Evolutionary conservation across 2,329 filamentous ascomycete genomes (phyloP).

Genomic region (Diaporthe sp.): DNA sequence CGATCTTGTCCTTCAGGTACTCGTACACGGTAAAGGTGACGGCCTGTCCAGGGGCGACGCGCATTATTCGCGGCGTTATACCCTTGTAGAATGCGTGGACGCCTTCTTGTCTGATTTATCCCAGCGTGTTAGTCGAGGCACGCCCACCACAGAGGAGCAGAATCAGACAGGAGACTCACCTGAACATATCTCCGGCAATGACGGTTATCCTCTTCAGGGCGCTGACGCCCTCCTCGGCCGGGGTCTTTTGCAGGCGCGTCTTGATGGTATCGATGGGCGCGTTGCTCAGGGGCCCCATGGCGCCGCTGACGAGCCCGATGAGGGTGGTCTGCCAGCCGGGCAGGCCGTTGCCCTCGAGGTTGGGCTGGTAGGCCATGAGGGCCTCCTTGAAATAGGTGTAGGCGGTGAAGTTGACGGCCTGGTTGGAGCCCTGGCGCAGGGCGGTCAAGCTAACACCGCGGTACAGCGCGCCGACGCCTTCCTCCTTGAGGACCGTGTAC

Average conservation of each 20-base stretch:
- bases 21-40: constrained; percentile 84
- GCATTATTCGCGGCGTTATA: constrained; percentile 97
- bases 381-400: constrained; percentile 92
- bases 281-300: constrained; percentile 96
- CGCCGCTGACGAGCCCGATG: constrained; percentile 91
- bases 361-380: constrained; percentile 79
- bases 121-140: neutral
- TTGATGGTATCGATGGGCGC: constrained; percentile 99
- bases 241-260: constrained; percentile 92
- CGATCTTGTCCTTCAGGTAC: constrained; percentile 79
- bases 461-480: constrained; percentile 89
- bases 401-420: constrained; percentile 98
- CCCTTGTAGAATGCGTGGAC: constrained; percentile 98
- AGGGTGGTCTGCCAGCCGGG: constrained; percentile 91
- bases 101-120: constrained; percentile 81
- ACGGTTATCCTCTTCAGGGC: constrained; percentile 82
- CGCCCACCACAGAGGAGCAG: neutral
- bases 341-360: constrained; percentile 73
- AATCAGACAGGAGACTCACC: constrained; percentile 57
- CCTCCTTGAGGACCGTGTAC: constrained; percentile 93
- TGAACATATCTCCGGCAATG: constrained; percentile 89
- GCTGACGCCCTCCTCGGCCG: constrained; percentile 83
- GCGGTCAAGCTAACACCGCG: constrained; percentile 95
- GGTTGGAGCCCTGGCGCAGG: constrained; percentile 93
- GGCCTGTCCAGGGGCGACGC: constrained; percentile 94